Evolutionary conservation across 2,329 filamentous ascomycete species (phyloP).

Genomic region (Neopestalotiopsis clavispora): DNA sequence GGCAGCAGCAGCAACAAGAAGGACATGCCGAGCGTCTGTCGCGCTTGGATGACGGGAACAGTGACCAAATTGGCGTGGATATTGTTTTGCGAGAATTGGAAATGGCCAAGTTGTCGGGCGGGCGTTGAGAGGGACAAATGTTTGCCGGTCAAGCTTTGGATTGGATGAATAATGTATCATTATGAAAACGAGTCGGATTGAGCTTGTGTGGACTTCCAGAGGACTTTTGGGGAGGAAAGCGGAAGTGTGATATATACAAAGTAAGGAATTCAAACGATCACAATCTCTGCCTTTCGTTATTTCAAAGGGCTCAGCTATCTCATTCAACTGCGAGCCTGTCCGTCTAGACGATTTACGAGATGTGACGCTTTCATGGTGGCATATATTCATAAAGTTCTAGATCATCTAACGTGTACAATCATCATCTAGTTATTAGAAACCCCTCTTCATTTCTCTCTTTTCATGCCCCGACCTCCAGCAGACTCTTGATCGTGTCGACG

Average conservation of each 20-base stretch:
- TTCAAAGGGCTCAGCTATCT: no score
- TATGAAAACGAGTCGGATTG: neutral
- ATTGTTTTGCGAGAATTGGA: slow-evolving; percentile 29
- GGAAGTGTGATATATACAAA: neutral
- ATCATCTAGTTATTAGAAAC: no score
- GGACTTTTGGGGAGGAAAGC: neutral
- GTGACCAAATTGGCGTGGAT: slow-evolving; percentile 12
- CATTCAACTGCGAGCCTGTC: no score
- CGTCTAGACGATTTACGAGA: no score
- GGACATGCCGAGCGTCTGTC: neutral
- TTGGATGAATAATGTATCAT: neutral
- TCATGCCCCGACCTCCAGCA: slow-evolving; percentile 53
- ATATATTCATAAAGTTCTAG: no score
- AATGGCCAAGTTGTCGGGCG: slow-evolving; percentile 31
- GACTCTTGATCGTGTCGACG: slow-evolving; percentile 66
- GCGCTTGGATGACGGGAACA: neutral
- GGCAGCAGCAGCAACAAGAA: no score
- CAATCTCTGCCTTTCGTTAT: no score
- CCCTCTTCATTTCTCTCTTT: neutral
- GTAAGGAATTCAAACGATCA: neutral
- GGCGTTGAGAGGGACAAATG: slow-evolving; percentile 22
- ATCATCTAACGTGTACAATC: no score
- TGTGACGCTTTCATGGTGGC: no score
- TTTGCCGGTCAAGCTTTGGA: neutral
- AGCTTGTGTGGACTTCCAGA: no score